Percentiles rank a stretch among this genome's conserved stretches.
Conservation (phyloP, 805 yeast species). For the Metahyphopichia silvanorum region DNA sequence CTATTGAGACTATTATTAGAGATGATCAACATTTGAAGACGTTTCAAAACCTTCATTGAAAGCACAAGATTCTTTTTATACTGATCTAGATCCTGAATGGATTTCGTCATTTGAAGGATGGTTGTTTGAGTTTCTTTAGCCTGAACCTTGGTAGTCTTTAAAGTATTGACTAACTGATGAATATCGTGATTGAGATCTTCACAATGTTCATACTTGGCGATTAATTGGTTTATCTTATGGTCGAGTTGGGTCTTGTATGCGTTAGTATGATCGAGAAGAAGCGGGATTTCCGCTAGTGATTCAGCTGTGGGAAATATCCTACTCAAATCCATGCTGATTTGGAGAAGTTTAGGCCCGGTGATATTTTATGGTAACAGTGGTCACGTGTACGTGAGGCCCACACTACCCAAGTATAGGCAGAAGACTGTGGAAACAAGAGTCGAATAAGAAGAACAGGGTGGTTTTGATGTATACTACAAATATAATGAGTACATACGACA, state of each 20-base stretch:
- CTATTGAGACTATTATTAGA: conserved; percentile 62
- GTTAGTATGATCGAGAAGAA: conserved; percentile 47
- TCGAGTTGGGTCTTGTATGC: conserved; percentile 50
- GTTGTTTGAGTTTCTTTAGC: conserved; percentile 56
- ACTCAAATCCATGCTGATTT: neutral
- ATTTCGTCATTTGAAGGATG: conserved; percentile 68
- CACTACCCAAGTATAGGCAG: too few relatives aligned
- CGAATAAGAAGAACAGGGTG: too few relatives aligned
- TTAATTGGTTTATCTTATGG: conserved; percentile 36
- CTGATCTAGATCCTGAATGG: conserved; percentile 74
- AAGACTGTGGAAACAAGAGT: too few relatives aligned
- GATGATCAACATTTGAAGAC: conserved; percentile 80
- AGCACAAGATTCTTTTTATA: conserved; percentile 80
- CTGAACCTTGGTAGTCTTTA: conserved; percentile 44
- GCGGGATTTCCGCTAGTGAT: conserved; percentile 48
- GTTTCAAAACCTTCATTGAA: conserved; percentile 81
- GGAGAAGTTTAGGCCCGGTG: too few relatives aligned
- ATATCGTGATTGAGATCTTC: conserved; percentile 30
- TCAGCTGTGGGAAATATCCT: conserved; percentile 31
- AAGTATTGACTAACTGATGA: conserved; percentile 38
- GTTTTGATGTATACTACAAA: too few relatives aligned
- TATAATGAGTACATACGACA: too few relatives aligned
- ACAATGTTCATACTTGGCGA: conserved; percentile 29
- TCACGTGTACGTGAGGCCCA: too few relatives aligned
- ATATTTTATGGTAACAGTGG: too few relatives aligned